These are phyloP conservation scores for Erodium maritimum DNA, from an alignment of 345 rosid genomes.

Conservation along the genomic window DNA sequence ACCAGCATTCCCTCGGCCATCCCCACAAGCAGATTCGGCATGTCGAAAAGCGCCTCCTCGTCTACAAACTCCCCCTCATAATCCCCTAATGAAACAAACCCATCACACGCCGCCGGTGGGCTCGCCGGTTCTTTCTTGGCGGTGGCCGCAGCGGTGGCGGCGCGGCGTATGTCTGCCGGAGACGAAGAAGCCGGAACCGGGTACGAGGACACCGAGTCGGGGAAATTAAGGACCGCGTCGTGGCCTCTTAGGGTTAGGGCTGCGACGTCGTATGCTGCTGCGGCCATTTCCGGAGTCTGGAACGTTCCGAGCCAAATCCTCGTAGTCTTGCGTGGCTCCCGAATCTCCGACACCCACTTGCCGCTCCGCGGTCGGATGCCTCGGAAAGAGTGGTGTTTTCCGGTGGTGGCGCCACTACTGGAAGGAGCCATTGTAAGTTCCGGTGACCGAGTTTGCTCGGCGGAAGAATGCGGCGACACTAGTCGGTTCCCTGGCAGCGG, in stretches of 20 bases:
- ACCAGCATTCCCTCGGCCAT: conserved; percentile 94
- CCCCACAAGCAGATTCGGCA: conserved; percentile 74
- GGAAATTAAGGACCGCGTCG: conserved; percentile 64
- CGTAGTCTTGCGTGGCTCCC: conserved; percentile 76
- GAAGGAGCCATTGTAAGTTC: too few species aligned
- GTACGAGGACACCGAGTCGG: conserved; percentile 30
- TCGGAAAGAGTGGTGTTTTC: too few species aligned
- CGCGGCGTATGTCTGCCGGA: conserved; percentile 47
- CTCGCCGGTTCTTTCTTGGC: conserved; percentile 20
- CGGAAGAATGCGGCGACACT: too few species aligned
- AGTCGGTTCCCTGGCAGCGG: too few species aligned
- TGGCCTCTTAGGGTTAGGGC: conserved; percentile 64
- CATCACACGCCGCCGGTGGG: neutral
- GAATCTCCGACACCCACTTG: conserved; percentile 91
- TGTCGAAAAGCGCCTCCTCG: conserved; percentile 62
- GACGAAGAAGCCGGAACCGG: conserved; percentile 55
- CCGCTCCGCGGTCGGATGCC: too few species aligned
- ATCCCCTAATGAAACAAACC: too few species aligned
- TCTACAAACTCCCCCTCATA: conserved; percentile 37
- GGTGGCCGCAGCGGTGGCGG: conserved; percentile 53
- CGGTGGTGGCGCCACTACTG: too few species aligned
- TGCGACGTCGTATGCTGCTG: conserved; percentile 81
- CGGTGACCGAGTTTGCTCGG: too few species aligned
- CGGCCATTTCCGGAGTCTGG: conserved; percentile 78
- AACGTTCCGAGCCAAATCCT: conserved; percentile 94